phyloP scores from a whole-genome alignment of 2,329 filamentous ascomycete species.

The Neonectria faginata region DNA sequence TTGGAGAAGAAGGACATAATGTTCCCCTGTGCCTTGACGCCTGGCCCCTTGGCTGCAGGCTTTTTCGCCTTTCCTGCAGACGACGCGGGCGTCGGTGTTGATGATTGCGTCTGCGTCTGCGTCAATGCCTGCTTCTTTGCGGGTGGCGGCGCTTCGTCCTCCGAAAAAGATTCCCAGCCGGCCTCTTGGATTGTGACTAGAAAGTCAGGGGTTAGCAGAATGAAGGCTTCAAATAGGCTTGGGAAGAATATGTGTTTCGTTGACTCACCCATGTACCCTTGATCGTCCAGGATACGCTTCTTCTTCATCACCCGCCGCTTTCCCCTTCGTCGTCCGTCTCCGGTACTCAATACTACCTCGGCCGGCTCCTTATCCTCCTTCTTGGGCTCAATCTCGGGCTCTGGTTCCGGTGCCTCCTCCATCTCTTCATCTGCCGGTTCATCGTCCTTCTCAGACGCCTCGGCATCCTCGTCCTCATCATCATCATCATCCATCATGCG shows the following conservation, averaged over 20 bases:
- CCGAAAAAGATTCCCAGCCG: constrained; percentile 92
- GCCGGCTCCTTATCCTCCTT: constrained; percentile 59
- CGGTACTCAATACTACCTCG: constrained; percentile 64
- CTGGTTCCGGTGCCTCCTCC: constrained; percentile 54
- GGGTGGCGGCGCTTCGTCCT: constrained; percentile 76
- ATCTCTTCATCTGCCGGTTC: constrained; percentile 55
- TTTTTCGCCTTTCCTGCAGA: constrained; percentile 67
- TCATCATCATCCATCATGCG: constrained; percentile 69
- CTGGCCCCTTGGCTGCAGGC: constrained; percentile 40
- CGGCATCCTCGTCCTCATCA: constrained; percentile 69
- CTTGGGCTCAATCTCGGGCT: constrained; percentile 51
- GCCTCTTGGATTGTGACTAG: constrained; percentile 86
- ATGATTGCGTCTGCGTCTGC: constrained; percentile 55
- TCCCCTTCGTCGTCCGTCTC: constrained; percentile 77
- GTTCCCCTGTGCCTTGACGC: constrained; percentile 77
- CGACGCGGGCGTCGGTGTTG: constrained; percentile 52
- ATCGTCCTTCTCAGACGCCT: constrained; percentile 53
- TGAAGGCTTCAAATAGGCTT: background rate
- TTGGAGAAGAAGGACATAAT: constrained; percentile 96
- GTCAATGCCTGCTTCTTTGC: constrained; percentile 65
- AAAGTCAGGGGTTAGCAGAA: constrained; percentile 30
- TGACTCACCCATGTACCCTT: constrained; percentile 85
- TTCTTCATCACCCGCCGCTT: constrained; percentile 87
- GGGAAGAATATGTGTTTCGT: background rate
- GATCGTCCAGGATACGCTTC: constrained; percentile 85